Evolutionary conservation across 2,329 filamentous ascomycete species (phyloP).

Genomic region (Diplodia scrobiculata): DNA sequence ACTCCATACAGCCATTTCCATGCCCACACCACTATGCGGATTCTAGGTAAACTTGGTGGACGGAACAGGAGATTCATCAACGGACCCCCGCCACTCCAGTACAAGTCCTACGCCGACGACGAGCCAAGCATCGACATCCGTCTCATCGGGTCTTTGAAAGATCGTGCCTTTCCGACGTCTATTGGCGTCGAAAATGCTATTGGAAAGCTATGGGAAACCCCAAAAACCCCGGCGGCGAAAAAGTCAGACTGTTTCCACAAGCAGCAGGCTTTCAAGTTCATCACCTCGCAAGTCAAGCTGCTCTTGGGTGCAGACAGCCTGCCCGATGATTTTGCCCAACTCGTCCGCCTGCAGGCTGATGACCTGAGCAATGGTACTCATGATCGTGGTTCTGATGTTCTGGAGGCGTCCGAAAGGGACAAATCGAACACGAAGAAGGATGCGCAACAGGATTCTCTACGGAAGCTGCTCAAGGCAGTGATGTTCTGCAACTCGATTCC

Average conservation of each 20-base stretch:
- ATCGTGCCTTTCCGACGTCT: slow-evolving; percentile 82
- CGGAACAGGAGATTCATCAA: slow-evolving; percentile 95
- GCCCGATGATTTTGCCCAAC: slow-evolving; percentile 82
- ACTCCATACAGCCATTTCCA: slow-evolving; percentile 97
- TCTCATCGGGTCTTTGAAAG: slow-evolving; percentile 84
- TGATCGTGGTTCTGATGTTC: slow-evolving; percentile 68
- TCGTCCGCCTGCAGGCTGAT: slow-evolving; percentile 85
- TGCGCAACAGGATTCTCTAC: slow-evolving; percentile 77
- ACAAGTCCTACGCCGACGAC: slow-evolving; percentile 84
- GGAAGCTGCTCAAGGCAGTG: slow-evolving; percentile 84
- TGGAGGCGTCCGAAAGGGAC: slow-evolving; percentile 75
- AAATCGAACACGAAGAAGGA: slow-evolving; percentile 86
- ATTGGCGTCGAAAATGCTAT: slow-evolving; percentile 88
- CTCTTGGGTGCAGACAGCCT: slow-evolving; percentile 84
- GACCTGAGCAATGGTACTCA: slow-evolving; percentile 75
- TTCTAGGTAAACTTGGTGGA: slow-evolving; percentile 92
- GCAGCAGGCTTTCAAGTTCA: slow-evolving; percentile 83
- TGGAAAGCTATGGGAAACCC: slow-evolving; percentile 78
- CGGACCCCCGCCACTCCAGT: slow-evolving; percentile 79
- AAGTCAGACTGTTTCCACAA: slow-evolving; percentile 87
- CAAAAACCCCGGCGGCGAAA: slow-evolving; percentile 62
- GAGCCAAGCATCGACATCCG: slow-evolving; percentile 83
- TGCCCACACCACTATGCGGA: slow-evolving; percentile 95
- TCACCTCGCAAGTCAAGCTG: slow-evolving; percentile 86
- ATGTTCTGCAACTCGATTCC: slow-evolving; percentile 83